A percentile compares a stretch with the other conserved stretches of the same genome.
phyloP scores from a whole-genome alignment of 805 yeast species.

The Dipodascopsis tothii region DNA sequence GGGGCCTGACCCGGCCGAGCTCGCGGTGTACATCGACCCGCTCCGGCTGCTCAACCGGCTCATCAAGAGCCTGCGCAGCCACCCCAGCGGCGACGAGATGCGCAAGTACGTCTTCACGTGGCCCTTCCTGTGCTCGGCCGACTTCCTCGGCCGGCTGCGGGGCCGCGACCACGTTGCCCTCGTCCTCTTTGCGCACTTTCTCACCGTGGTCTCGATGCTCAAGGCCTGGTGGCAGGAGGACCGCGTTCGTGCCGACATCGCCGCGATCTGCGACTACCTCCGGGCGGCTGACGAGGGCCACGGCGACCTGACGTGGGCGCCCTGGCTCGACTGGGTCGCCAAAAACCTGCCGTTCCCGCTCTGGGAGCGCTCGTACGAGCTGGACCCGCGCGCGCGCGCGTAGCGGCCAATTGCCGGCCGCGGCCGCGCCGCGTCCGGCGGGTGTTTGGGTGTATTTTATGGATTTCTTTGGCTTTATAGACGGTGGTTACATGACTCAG shows the following conservation, averaged over 20 bases:
- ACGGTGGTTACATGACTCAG: too few relatives aligned
- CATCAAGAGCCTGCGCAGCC: constrained; percentile 12
- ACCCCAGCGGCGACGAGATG: constrained; percentile 17
- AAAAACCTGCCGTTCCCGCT: not conserved
- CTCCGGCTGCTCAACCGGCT: constrained; percentile 15
- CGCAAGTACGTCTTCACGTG: constrained; percentile 22
- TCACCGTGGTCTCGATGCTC: constrained; percentile 16
- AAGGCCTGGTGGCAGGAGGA: constrained; percentile 24
- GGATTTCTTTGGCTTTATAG: too few relatives aligned
- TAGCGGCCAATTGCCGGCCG: too few relatives aligned
- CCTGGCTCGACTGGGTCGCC: not conserved
- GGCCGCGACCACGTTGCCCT: constrained; percentile 14
- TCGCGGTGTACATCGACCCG: constrained; percentile 14
- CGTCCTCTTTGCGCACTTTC: constrained; percentile 17
- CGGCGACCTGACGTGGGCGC: not conserved
- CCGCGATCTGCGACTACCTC: constrained; percentile 7
- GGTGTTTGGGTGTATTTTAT: too few relatives aligned
- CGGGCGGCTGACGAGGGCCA: not conserved
- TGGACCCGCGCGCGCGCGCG: too few relatives aligned
- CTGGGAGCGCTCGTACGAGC: too few relatives aligned
- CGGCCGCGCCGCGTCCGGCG: too few relatives aligned
- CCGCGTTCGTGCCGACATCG: constrained; percentile 14
- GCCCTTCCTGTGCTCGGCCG: constrained; percentile 20
- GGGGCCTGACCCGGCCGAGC: constrained; percentile 10
- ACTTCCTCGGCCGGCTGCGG: constrained; percentile 11